These are phyloP conservation scores for Cardamine chenopodiifolia DNA, from an alignment of 345 rosid genomes.

Conservation along the genomic window DNA sequence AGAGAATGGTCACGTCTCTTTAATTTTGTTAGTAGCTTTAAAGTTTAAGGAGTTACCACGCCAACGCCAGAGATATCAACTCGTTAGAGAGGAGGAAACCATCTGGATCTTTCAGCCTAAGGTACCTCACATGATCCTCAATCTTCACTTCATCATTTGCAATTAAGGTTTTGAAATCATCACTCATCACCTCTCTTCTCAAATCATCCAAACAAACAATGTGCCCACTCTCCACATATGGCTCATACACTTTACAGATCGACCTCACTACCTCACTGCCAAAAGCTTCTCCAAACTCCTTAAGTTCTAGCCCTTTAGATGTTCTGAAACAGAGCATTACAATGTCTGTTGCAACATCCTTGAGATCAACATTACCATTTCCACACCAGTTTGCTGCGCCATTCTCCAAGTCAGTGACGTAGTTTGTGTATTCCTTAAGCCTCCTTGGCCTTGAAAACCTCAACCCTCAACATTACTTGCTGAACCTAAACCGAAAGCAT, in stretches of 20 bases:
- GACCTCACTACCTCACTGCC: conserved; percentile 58
- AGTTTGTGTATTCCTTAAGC: conserved; percentile 66
- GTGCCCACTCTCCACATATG: conserved; percentile 73
- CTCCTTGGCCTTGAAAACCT: conserved; percentile 92
- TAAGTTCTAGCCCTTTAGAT: conserved; percentile 70
- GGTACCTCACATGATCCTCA: conserved; percentile 51
- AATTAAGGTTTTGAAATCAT: conserved; percentile 47
- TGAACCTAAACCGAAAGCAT: conserved; percentile 89
- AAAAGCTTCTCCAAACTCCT: conserved; percentile 59
- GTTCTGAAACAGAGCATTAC: conserved; percentile 93
- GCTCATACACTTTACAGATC: conserved; percentile 62
- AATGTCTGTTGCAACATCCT: conserved; percentile 76
- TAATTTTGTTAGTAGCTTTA: background rate
- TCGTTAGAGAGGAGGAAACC: conserved; percentile 91
- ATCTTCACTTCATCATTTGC: conserved; percentile 41
- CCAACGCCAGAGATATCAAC: conserved; percentile 72
- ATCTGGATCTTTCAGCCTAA: conserved; percentile 82
- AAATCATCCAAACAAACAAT: conserved; percentile 66
- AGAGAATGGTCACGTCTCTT: background rate
- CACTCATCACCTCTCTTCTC: conserved; percentile 49
- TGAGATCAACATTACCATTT: conserved; percentile 46
- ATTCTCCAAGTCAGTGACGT: conserved; percentile 67
- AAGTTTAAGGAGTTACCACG: conserved; percentile 49
- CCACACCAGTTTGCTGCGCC: conserved; percentile 45
- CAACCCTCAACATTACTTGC: conserved; percentile 78